Conservation (phyloP, 1,284 basidiomycete species). For the Leccinum subrobustum region DNA sequence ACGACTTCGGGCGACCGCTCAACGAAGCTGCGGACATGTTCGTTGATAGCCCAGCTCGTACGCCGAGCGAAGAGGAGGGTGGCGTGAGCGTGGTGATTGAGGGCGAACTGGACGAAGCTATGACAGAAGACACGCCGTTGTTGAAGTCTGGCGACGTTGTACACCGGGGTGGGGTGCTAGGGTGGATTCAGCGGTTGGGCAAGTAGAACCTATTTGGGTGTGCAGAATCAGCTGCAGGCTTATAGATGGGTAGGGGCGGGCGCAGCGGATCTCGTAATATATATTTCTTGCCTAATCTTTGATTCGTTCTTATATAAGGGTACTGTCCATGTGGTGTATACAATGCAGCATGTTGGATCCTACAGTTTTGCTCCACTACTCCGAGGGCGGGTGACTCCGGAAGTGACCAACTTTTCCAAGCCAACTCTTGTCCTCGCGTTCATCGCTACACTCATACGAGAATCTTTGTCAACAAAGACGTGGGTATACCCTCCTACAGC, state of each 20-base stretch:
- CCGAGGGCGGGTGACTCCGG: not conserved
- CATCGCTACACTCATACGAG: constrained; percentile 54
- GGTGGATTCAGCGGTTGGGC: constrained; percentile 30
- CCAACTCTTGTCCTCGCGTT: constrained; percentile 11
- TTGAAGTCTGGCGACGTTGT: constrained; percentile 25
- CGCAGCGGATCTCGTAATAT: not conserved
- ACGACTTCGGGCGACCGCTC: constrained; percentile 86
- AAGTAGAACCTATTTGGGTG: constrained; percentile 7
- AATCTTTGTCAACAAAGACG: constrained; percentile 67
- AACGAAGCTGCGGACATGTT: constrained; percentile 1
- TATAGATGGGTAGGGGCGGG: not conserved
- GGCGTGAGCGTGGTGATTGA: constrained; percentile 25
- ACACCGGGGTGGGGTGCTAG: constrained; percentile 23
- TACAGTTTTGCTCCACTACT: constrained; percentile 16
- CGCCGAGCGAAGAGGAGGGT: constrained; percentile 14
- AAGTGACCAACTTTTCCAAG: constrained; percentile 12
- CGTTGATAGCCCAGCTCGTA: not conserved
- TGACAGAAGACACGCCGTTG: constrained; percentile 27
- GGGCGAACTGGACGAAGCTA: constrained; percentile 13
- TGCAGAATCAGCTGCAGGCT: not conserved
- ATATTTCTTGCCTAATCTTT: constrained; percentile 1
- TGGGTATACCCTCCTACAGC: constrained; percentile 79
- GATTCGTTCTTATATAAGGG: not conserved
- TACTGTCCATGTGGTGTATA: not conserved
- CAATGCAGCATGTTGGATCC: not conserved